These are phyloP conservation scores for Solanum bukasovii DNA, from an alignment of 257 asterid species.

Conservation along the genomic window DNA sequence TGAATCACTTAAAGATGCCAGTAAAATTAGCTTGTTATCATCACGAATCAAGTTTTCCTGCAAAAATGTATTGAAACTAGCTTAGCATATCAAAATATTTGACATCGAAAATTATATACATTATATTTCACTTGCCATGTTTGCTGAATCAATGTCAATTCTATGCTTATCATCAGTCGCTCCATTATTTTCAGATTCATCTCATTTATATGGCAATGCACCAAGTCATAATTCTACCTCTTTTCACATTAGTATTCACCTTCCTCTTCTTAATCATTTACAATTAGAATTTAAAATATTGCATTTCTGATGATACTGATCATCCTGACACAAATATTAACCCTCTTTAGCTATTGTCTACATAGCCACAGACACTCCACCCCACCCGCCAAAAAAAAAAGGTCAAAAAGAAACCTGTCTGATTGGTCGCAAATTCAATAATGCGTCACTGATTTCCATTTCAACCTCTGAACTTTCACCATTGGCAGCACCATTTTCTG, in stretches of 20 bases:
- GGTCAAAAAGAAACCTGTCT: constrained; percentile 52
- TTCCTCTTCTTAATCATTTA: background rate
- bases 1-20: constrained; percentile 97
- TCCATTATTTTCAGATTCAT: background rate
- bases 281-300: background rate
- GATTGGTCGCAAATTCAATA: constrained; percentile 80
- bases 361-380: background rate
- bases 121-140: background rate
- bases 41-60: constrained; percentile 97
- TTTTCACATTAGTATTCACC: background rate
- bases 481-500: constrained; percentile 40
- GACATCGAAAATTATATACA: background rate
- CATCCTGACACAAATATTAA: background rate
- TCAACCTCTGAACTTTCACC: constrained; percentile 52
- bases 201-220: background rate
- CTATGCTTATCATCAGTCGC: background rate
- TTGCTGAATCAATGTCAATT: background rate
- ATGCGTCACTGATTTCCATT: constrained; percentile 56
- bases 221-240: background rate
- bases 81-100: background rate
- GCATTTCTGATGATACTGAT: background rate
- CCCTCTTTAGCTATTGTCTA: background rate
- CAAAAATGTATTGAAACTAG: constrained; percentile 4
- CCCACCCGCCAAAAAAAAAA: background rate
- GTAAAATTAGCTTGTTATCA: constrained; percentile 77